These are phyloP conservation scores for Ramularia endophylla DNA, from an alignment of 2,329 filamentous ascomycete species.

Conservation along the genomic window DNA sequence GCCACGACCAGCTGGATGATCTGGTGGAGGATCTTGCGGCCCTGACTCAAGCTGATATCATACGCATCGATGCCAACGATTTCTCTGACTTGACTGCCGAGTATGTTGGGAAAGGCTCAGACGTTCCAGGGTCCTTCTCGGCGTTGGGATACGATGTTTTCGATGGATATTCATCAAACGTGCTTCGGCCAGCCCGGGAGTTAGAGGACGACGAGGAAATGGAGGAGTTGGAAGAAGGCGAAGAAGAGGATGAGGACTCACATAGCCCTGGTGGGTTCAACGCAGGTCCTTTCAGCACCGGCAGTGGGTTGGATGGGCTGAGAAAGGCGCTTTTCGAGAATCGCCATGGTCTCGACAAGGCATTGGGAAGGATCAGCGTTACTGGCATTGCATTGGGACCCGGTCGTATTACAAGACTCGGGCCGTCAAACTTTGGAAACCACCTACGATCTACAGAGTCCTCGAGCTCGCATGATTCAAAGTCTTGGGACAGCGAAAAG, in stretches of 20 bases:
- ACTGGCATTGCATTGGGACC: constrained; percentile 15
- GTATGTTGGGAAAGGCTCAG: constrained; percentile 58
- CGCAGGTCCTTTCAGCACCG: constrained; percentile 8
- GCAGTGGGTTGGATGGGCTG: constrained; percentile 20
- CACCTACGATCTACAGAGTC: constrained; percentile 6
- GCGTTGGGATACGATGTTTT: constrained; percentile 51
- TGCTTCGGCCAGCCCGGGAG: constrained; percentile 8
- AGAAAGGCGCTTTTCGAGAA: constrained; percentile 20
- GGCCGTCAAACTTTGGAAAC: neutral
- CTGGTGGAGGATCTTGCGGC: constrained; percentile 60
- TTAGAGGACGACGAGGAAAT: constrained; percentile 31
- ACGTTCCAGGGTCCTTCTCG: constrained; percentile 41
- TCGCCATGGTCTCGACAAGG: constrained; percentile 15
- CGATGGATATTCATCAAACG: constrained; percentile 29
- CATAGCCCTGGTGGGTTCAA: neutral
- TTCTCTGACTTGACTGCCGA: constrained; percentile 63
- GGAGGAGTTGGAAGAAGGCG: constrained; percentile 41
- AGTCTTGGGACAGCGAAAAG: constrained; percentile 26
- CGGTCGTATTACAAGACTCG: constrained; percentile 1
- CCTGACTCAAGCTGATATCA: constrained; percentile 58
- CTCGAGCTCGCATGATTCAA: constrained; percentile 6
- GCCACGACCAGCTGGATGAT: constrained; percentile 48
- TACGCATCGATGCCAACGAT: constrained; percentile 63
- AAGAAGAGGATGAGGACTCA: constrained; percentile 28
- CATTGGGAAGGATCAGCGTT: constrained; percentile 20